These are phyloP conservation scores for Voacanga thouarsii DNA, from an alignment of 257 asterid species.

Conservation along the genomic window DNA sequence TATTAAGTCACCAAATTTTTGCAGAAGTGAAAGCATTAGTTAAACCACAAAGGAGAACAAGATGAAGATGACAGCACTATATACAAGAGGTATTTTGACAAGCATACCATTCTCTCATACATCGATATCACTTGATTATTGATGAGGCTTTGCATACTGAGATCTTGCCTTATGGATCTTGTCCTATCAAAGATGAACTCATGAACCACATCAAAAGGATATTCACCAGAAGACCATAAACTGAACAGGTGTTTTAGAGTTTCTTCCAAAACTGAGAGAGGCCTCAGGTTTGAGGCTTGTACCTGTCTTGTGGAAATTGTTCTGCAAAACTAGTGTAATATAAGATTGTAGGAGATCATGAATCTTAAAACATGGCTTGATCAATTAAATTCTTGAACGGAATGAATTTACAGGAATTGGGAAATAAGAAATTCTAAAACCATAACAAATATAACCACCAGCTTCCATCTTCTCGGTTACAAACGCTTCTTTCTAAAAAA, in stretches of 20 bases:
- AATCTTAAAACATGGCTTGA: neutral
- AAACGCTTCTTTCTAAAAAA: neutral
- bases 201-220: slow-evolving; percentile 74
- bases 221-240: slow-evolving; percentile 56
- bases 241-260: slow-evolving; percentile 65
- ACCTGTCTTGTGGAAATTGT: slow-evolving; percentile 55
- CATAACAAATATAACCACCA: neutral
- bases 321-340: slow-evolving; percentile 77
- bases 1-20: neutral
- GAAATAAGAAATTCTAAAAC: neutral
- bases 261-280: slow-evolving; percentile 68
- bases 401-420: neutral
- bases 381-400: neutral
- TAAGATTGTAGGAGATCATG: neutral
- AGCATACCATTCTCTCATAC: slow-evolving; percentile 92
- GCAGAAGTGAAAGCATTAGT: neutral
- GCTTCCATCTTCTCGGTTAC: neutral
- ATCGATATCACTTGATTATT: slow-evolving; percentile 56
- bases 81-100: slow-evolving; percentile 9
- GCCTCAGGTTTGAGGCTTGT: slow-evolving; percentile 77
- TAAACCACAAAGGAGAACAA: neutral
- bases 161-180: slow-evolving; percentile 93
- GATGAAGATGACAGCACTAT: neutral
- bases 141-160: slow-evolving; percentile 76
- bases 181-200: slow-evolving; percentile 90